Base-by-base conservation (phyloP, 352 stramenopile species). In the Plasmopara muralis region DNA sequence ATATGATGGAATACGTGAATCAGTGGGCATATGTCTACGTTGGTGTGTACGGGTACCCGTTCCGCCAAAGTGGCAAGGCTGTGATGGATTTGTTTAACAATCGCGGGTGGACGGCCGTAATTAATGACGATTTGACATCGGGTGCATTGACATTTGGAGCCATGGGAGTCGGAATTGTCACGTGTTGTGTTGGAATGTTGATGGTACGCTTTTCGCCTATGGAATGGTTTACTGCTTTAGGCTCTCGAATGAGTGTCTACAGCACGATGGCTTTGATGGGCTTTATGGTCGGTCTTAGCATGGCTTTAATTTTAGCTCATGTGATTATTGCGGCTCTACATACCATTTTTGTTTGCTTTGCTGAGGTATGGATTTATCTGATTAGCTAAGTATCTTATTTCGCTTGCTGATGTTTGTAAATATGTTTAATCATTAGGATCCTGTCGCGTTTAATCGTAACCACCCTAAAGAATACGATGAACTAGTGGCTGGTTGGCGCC, bases 1-100 rank as follows among this genome's bases (percentile, higher is more conserved):
- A 58, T 42, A 68, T 96, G 48, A 85, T 96, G 63, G 80, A 96
- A 66, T 96, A 95, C 55, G 80, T 96, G 46, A 96, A 96, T 64
- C 68, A 87, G 52, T 94, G 80, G 72, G 94, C 84, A 4, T 95
- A 91, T 63, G 79, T 92, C 13, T 95, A 95, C 66, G 85, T 95
- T 3, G 85, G 83, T 20, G 86, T 95, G 43, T 95, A 95, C 64
- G 85, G 85, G 38, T 91, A 93, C 54, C 61, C 83, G 51, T 95
- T 93, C 73, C 70, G 74, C 39, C 84, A 68, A 29, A 90, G 81
- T 57, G 84, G 84, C 53, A 95, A 93, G 62, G 78, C 79, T 12
- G 85, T 95, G 39, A 93, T 93, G 62, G 78, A 95, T 44, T 52
- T 95, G 25, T 95, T 95, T 51, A 74, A 71, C 33, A 87, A 79